Base-by-base conservation (phyloP, 768 basidiomycete genomes). In the Naganishia vaughanmartiniae region DNA sequence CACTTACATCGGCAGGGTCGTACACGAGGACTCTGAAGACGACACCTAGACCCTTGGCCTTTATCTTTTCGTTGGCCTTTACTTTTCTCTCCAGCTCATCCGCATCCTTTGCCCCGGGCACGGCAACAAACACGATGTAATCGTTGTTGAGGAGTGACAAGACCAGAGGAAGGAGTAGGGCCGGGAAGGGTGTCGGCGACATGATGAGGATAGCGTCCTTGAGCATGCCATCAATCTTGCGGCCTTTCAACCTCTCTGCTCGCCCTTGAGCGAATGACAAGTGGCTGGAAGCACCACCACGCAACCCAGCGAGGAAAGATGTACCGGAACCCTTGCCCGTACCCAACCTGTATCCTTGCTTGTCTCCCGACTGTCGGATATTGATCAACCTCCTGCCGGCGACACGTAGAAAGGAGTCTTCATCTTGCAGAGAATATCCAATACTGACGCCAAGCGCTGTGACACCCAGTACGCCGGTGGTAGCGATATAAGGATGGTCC, bases 1-100 rank as follows among this genome's bases (percentile, higher is more conserved):
- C 7, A 73, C 79, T 76, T 67, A 80, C 79, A 36, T 80, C 79
- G 33, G 78, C 77, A 9, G 79, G 78, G 55, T 80, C 75, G 55
- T 78, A 79, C 17, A 79, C 76, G 46, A 79, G 54, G 0, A 79
- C 79, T 19, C 77, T 56, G 11, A 79, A 51, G 24, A 73, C 74
- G 19, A 70, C 73, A 42, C 76, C 74, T 19, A 77, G 48, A 30
- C 73, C 73, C 11, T 36, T 56, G 5, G 46, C 42, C 53, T 54
- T 70, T 31, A 60, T 45, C 33, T 60, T 56, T 10, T 65, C 51
- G 69, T 66, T 66, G 12, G 60, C 60, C 51, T 66, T 69, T 9
- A 80, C 65, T 39, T 73, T 70, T 56, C 67, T 73, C 73, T 80
- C 79, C 17, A 80, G 26, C 33, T 67, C 45, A 42, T 80, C 79